Evolutionary conservation across 805 yeast genomes (phyloP), one percentile per base, ranked within the genome.

Genomic region (Hanseniaspora occidentalis): DNA sequence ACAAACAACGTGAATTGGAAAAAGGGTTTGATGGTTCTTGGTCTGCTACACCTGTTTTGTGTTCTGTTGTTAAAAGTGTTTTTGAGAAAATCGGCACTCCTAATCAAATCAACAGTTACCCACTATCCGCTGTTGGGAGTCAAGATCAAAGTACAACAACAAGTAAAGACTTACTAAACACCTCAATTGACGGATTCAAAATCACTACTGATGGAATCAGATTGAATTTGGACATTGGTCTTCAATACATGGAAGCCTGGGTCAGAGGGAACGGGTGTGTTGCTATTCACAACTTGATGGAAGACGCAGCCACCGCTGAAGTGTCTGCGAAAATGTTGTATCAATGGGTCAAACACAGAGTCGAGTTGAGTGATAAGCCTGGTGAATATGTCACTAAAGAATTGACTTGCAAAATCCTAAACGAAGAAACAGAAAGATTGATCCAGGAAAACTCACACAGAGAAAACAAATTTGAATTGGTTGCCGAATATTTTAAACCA

Each of bases 281-380:
- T 45, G 89, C 94, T 49, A 82, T 82, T 59, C 81, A 82, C 66
- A 74, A 76, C 58, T 67, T 82, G 60, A 82, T 82, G 94, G 94
- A 82, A 62, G 94, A 82, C 60, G 94, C 94, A 22, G 92, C 92
- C 25, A 82, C 94, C 38, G 89, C 92, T 31, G 94, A 82, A 62
- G 94, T 82, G 31, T 78, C 88, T 27, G 73, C 92, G 65, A 71
- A 85, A 45, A 89, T 81, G 62, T 67, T 82, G 50, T 78, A 78
- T 70, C 85, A 84, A 57, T 82, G 94, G 94, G 82, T 77, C 39
- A 79, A 76, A 44, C 88, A 82, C 57, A 73, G 75, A 35, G 80
- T 75, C 35, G 62, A 56, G 42, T 56, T 73, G 45, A 69, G 74
- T 41, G 84, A 79, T 51, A 29, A 29, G 11, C 67, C 76, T 20